Conservation (phyloP, 176 grass and related monocot genomes). For the Zoysia pacifica region DNA sequence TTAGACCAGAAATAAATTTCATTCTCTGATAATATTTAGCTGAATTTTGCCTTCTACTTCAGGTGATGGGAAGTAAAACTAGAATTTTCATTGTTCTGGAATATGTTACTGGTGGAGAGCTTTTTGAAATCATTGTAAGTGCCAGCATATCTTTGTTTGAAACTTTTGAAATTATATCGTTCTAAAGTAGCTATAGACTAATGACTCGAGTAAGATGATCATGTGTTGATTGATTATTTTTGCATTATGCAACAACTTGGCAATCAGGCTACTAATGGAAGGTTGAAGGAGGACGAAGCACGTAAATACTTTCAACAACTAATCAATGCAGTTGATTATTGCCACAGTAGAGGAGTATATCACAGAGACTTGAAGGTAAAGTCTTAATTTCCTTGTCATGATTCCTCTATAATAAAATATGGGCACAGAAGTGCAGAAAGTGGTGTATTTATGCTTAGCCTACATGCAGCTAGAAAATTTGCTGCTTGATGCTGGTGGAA, state of each 20-base stretch:
- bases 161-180: background rate
- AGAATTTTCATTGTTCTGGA: constrained; percentile 98
- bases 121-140: constrained; percentile 99
- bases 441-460: constrained; percentile 30
- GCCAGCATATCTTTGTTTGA: constrained; percentile 25
- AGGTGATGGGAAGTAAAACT: constrained; percentile 99
- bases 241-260: constrained; percentile 21
- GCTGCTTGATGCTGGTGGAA: constrained; percentile 85
- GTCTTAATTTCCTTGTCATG: background rate
- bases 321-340: constrained; percentile 95
- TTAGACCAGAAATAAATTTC: no score
- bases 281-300: constrained; percentile 90
- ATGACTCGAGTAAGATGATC: constrained; percentile 13
- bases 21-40: background rate
- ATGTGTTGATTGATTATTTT: constrained; percentile 22
- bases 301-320: constrained; percentile 95
- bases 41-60: constrained; percentile 34
- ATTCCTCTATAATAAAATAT: constrained; percentile 31
- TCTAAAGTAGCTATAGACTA: background rate
- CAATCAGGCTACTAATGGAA: constrained; percentile 66
- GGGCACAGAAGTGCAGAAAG: constrained; percentile 3
- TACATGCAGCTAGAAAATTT: constrained; percentile 86
- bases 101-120: constrained; percentile 94
- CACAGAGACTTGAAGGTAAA: constrained; percentile 96
- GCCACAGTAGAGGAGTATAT: constrained; percentile 97